phyloP scores from a whole-genome alignment of 345 rosid genomes.

The Rhodomyrtus tomentosa region DNA sequence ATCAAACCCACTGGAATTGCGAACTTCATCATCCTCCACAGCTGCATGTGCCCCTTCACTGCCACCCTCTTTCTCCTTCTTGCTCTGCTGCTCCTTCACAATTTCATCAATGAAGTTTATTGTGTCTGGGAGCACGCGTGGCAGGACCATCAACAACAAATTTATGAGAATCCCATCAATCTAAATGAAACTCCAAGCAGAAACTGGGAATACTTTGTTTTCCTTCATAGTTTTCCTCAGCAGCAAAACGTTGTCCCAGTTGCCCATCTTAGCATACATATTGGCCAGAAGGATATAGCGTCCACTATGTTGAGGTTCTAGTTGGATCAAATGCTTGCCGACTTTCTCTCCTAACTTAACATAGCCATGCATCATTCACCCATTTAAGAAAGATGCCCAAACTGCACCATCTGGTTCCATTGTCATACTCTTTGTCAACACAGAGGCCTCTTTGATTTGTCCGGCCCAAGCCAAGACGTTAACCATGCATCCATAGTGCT shows the following conservation, averaged over 20 bases:
- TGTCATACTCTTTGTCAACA: conserved; percentile 13
- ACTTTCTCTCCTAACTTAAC: too few species aligned
- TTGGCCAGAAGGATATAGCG: background rate
- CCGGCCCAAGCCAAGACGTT: conserved; percentile 20
- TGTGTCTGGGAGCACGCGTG: background rate
- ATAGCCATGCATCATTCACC: too few species aligned
- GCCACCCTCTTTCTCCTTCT: conserved; percentile 9
- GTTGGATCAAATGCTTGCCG: too few species aligned
- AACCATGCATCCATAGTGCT: conserved; percentile 29
- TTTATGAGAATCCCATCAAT: conserved; percentile 9
- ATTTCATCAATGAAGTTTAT: conserved; percentile 45
- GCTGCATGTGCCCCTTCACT: conserved; percentile 5
- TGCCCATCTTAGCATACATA: background rate
- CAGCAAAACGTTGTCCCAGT: too few species aligned
- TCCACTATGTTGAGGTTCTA: background rate
- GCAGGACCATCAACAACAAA: conserved; percentile 8
- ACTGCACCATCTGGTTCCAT: conserved; percentile 12
- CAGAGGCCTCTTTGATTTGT: conserved; percentile 7
- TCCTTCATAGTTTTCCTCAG: too few species aligned
- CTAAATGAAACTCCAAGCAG: too few species aligned
- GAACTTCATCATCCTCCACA: conserved; percentile 45
- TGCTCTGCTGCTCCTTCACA: conserved; percentile 40
- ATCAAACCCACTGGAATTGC: conserved; percentile 77
- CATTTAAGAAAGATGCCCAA: too few species aligned
- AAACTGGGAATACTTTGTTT: too few species aligned